Percentiles rank a stretch among this genome's conserved stretches.
Evolutionary conservation across 1,284 basidiomycete genomes (phyloP).

Genomic region (Phellinidium pouzarii): DNA sequence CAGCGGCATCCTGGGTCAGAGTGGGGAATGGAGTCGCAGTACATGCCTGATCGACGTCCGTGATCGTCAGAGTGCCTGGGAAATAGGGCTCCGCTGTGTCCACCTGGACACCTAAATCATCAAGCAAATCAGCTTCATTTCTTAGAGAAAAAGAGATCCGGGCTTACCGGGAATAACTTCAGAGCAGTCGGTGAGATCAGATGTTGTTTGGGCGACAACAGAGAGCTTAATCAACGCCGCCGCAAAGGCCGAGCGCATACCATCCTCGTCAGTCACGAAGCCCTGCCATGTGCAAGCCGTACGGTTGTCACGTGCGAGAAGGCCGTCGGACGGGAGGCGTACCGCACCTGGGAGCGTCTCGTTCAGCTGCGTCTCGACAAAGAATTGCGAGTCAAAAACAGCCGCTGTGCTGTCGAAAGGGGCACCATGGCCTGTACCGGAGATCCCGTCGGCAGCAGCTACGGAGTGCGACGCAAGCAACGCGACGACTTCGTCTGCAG

Average conservation of each 20-base stretch:
- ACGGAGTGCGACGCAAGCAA: constrained; percentile 37
- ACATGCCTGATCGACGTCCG: constrained; percentile 12
- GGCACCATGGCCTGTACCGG: constrained; percentile 26
- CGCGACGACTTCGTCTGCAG: constrained; percentile 34
- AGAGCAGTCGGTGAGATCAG: constrained; percentile 21
- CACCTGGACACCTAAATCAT: not conserved
- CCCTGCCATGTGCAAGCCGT: constrained; percentile 36
- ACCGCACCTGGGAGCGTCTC: constrained; percentile 28
- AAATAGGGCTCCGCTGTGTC: constrained; percentile 4
- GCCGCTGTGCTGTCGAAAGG: constrained; percentile 36
- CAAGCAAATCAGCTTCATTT: not conserved
- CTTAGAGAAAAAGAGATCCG: not conserved
- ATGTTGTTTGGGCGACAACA: constrained; percentile 12
- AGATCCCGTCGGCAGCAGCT: constrained; percentile 31
- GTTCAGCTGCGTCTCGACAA: constrained; percentile 32
- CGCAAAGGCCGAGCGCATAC: constrained; percentile 30
- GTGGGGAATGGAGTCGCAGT: constrained; percentile 19
- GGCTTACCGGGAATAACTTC: constrained; percentile 19
- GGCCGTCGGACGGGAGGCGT: constrained; percentile 36
- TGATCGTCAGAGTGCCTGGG: constrained; percentile 10
- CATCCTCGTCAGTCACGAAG: constrained; percentile 30
- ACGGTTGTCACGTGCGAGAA: constrained; percentile 25
- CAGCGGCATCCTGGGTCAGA: constrained; percentile 11
- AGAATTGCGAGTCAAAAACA: constrained; percentile 35
- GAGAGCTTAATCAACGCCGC: constrained; percentile 22